These are phyloP conservation scores for Podospora conica DNA, from an alignment of 495 filamentous ascomycete genomes.

Conservation along the genomic window DNA sequence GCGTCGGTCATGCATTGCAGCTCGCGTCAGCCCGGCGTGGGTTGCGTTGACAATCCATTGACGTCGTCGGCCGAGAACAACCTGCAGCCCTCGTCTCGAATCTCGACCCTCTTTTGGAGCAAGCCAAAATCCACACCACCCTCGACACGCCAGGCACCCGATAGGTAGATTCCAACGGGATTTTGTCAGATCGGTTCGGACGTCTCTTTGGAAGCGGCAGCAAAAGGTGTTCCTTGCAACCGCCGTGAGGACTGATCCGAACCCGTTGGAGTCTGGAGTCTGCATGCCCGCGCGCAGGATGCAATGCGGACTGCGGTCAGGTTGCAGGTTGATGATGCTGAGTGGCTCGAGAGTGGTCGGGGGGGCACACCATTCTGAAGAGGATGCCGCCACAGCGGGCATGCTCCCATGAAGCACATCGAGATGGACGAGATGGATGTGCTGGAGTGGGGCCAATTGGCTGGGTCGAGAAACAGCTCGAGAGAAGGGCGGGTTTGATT, in stretches of 20 bases:
- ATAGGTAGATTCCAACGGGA: not conserved
- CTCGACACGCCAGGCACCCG: not conserved
- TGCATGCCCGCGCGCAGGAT: not conserved
- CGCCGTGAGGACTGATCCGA: not conserved
- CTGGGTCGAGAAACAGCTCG: not conserved
- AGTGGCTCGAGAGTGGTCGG: not conserved
- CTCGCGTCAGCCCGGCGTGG: not conserved
- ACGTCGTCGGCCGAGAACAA: not conserved
- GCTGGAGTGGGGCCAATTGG: not conserved
- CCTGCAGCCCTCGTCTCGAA: not conserved
- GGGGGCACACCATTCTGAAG: not conserved
- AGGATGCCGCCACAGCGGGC: not conserved
- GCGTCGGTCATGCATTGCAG: not conserved
- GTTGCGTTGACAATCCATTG: not conserved
- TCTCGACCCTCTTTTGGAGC: not conserved
- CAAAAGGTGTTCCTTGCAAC: not conserved
- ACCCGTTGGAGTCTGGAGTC: not conserved
- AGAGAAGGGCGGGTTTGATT: not conserved
- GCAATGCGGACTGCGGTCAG: not conserved
- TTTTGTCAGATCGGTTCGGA: not conserved
- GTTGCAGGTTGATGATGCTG: not conserved
- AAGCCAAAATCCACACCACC: not conserved
- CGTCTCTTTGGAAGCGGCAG: not conserved
- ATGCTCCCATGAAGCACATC: not conserved
- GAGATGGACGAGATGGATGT: not conserved